Evolutionary conservation across 1,284 basidiomycete genomes (phyloP), one percentile per base, ranked within the genome.

Genomic region (Puccinia triticina): DNA sequence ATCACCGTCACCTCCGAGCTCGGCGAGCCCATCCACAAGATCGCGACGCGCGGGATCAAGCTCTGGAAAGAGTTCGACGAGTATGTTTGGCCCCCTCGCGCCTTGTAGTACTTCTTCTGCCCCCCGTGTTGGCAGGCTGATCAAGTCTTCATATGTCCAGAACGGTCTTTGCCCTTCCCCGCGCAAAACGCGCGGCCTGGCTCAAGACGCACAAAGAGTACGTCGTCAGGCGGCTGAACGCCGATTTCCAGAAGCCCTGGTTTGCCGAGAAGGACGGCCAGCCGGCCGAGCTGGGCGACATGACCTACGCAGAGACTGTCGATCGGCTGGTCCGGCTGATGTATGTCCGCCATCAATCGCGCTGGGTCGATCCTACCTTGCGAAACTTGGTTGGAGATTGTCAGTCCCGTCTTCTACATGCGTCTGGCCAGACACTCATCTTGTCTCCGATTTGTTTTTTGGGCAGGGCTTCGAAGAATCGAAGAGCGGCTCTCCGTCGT

Each of bases 61-160:
- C 90, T 99, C 72, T 99, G 96, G 96, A 94, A 94, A 88, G 95
- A 99, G 89, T 97, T 98, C 86, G 97, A 99, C 87, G 92, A 97
- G 85, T 83, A 71, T 48, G 69, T 53, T n/a, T 59, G 57, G 5
- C 5, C 10, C 23, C 57, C 21, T n/a, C 21, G 26, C 46, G 67
- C 37, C 34, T 43, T 46, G 14, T 5, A 55, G 57, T 34, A 11
- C 11, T 4, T 66, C 1, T 61, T 48, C 67, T 21, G 29, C 26
- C n/a, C n/a, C n/a, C n/a, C n/a, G n/a, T n/a, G n/a, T n/a, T n/a
- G n/a, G n/a, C n/a, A n/a, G n/a, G n/a, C n/a, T n/a, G n/a, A n/a
- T n/a, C 21, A 23, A 29, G 10, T 84, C 84, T 80, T 83, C 23
- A 21, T 55, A 46, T 23, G 21, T 16, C n/a, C 40, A 82, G 77